Percentiles rank a stretch among this genome's conserved stretches.
phyloP scores from a whole-genome alignment of 1,284 basidiomycete species.

The Puccinia coronata region DNA sequence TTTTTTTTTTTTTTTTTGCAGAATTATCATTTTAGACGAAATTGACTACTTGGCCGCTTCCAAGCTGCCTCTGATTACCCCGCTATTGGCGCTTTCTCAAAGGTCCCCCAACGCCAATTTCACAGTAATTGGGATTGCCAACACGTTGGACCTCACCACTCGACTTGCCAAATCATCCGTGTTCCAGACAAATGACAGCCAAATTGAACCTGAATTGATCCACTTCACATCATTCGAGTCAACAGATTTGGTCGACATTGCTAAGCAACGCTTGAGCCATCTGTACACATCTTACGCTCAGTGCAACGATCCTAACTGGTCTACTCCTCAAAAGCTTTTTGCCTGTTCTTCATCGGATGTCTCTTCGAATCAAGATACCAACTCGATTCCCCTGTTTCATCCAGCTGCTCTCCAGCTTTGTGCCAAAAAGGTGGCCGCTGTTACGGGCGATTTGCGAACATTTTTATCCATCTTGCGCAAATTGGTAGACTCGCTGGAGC shows the following conservation, averaged over 20 bases:
- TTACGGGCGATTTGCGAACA: conserved; percentile 60
- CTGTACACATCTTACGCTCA: conserved; percentile 54
- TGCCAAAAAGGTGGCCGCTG: conserved; percentile 59
- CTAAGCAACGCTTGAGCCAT: conserved; percentile 57
- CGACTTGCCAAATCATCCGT: conserved; percentile 50
- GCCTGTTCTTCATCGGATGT: background rate
- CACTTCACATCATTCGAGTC: conserved; percentile 60
- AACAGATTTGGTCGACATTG: conserved; percentile 58
- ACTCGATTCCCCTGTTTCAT: conserved; percentile 57
- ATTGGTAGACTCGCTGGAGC: conserved; percentile 59
- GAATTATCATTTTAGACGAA: conserved; percentile 61
- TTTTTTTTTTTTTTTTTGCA: conserved; percentile 50
- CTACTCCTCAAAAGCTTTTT: conserved; percentile 49
- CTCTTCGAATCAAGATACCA: background rate
- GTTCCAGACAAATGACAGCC: conserved; percentile 53
- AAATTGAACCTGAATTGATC: conserved; percentile 58
- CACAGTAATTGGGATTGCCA: conserved; percentile 57
- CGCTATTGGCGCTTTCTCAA: conserved; percentile 55
- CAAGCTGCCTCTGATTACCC: conserved; percentile 58
- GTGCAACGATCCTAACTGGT: background rate
- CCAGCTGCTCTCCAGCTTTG: conserved; percentile 59
- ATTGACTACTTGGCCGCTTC: conserved; percentile 60
- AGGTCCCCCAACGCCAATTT: conserved; percentile 52
- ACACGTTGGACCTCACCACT: conserved; percentile 56
- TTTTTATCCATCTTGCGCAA: conserved; percentile 59